Conservation (phyloP, 2,329 filamentous ascomycete genomes). For the Aspergillus pseudoviridinutans region DNA sequence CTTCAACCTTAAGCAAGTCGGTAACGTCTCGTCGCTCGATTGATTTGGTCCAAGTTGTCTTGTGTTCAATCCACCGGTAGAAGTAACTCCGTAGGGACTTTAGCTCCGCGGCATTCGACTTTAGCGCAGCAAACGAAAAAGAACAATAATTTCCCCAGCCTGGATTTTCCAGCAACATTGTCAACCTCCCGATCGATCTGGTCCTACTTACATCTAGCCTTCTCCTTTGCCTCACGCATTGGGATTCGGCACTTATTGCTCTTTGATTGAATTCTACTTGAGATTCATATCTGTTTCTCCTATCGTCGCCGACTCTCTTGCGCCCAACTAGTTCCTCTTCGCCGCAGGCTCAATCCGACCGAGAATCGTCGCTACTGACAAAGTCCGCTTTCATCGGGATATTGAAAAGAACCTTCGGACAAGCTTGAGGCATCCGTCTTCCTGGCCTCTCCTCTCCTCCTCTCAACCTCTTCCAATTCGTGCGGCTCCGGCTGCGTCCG, state of each 20-base stretch:
- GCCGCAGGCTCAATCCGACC: not conserved
- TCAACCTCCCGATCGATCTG: conserved; percentile 3
- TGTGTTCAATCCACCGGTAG: no score
- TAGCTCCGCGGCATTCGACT: not conserved
- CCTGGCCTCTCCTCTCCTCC: conserved; percentile 3
- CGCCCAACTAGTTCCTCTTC: not conserved
- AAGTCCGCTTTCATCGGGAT: not conserved
- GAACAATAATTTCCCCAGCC: not conserved
- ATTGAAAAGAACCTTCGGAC: not conserved
- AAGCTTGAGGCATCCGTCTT: not conserved
- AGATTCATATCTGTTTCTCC: not conserved
- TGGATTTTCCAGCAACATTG: not conserved
- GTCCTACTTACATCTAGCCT: conserved; percentile 4
- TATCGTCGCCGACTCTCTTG: not conserved
- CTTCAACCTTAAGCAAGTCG: not conserved
- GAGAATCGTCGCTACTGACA: not conserved
- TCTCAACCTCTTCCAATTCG: conserved; percentile 9
- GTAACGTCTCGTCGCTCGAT: not conserved
- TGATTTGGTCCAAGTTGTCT: not conserved
- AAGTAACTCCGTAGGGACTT: not conserved
- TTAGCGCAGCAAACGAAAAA: not conserved
- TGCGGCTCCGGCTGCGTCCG: conserved; percentile 32
- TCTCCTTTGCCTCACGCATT: conserved; percentile 5
- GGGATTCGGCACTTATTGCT: not conserved
- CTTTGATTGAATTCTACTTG: not conserved